Conservation (phyloP, 2,329 filamentous ascomycete species). For the Ophiostoma sp. region DNA sequence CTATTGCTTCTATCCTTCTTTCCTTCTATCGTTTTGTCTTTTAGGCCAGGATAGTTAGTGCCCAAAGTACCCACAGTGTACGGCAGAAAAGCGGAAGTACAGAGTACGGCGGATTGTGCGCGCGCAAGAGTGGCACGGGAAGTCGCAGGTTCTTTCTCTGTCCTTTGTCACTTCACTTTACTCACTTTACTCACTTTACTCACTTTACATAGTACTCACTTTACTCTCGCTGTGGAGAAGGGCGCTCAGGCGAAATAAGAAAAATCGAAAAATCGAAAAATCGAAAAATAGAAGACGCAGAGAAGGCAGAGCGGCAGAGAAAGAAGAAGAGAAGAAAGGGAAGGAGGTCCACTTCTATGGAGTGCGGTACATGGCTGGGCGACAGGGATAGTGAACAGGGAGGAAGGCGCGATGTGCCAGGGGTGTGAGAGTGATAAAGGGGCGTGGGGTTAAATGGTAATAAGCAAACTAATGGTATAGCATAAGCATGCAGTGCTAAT, state of each 20-base stretch:
- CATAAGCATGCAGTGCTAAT: background rate
- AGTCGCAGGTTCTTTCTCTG: background rate
- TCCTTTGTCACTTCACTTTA: background rate
- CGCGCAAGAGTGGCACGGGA: background rate
- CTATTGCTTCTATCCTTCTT: background rate
- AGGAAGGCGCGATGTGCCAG: background rate
- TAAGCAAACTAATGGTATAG: background rate
- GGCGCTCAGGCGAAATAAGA: background rate
- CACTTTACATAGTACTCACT: background rate
- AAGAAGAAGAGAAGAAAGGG: constrained; percentile 4
- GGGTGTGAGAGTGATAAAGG: background rate
- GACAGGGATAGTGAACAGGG: constrained; percentile 2
- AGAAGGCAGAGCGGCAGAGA: background rate
- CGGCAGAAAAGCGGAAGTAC: too few species aligned
- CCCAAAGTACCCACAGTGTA: background rate
- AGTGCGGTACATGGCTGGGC: background rate
- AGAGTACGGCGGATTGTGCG: background rate
- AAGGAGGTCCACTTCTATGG: background rate
- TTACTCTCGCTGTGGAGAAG: background rate
- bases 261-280: background rate
- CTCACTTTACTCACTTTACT: background rate
- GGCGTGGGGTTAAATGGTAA: background rate
- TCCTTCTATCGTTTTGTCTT: background rate
- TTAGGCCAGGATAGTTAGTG: background rate
- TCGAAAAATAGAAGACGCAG: background rate